Base-by-base conservation (phyloP, 2,329 filamentous ascomycete genomes). In the Fusarium hostae region DNA sequence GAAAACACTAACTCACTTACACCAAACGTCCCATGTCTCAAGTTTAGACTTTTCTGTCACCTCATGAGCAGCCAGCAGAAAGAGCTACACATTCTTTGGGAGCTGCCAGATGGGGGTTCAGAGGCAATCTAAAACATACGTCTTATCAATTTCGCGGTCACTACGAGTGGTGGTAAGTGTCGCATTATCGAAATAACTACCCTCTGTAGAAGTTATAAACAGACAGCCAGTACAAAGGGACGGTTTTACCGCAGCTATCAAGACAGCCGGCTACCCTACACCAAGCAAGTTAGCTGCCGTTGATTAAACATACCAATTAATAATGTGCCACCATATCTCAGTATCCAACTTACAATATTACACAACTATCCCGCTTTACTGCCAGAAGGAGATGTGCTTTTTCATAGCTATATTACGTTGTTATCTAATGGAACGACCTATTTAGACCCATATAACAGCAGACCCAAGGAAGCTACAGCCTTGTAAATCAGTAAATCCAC, bases 1-100 rank as follows among this genome's bases (percentile, higher is more conserved):
- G 48, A 35, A 51, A 24, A 1, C 22, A 20, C 47, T 51, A 51
- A 35, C n/a, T 9, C 0, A 2, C 2, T 2, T 1, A 2, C 3
- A 9, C 12, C 4, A 0, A 6, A 0, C 0, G 0, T 0, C 13
- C 0, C 0, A 1, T 1, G 10, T 2, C 0, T 6, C 0, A 16
- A 4, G 28, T 5, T 32, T 3, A 22, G n/a, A 0, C 1, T 2
- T 50, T 50, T 50, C 5, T 50, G n/a, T 32, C 45, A 18, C 1
- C 26, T 26, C 26, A n/a, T n/a, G n/a, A n/a, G n/a, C n/a, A n/a
- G n/a, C 26, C 26, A 26, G 26, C 26, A 6, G 6, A 26, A 26
- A 26, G 28, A 22, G 6, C 20, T 12, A 15, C 28, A 32, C 28
- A 7, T 50, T 32, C 28, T 32, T 18, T 4, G 0, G n/a, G 5